phyloP scores from a whole-genome alignment of 2,329 filamentous ascomycete genomes.

The Pseudogymnoascus verrucosus region DNA sequence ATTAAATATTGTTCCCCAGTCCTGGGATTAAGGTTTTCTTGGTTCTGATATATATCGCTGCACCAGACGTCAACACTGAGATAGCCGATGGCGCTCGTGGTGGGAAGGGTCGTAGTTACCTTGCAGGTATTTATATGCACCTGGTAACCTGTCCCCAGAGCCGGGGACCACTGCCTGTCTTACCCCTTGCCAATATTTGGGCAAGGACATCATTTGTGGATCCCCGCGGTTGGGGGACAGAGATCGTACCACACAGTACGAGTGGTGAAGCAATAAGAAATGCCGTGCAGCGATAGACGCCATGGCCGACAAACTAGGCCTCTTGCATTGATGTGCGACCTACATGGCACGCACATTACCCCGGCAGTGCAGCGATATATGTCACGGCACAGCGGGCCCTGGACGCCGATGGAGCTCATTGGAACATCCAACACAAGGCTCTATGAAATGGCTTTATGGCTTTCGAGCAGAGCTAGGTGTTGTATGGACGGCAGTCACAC shows the following conservation, averaged over 20 bases:
- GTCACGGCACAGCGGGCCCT: background rate
- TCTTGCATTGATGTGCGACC: background rate
- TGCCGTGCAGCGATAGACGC: background rate
- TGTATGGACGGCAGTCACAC: background rate
- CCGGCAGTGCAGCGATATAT: background rate
- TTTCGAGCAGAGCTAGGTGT: background rate
- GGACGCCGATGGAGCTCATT: background rate
- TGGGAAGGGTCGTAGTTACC: background rate
- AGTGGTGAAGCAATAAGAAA: background rate
- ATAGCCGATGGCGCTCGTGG: constrained; percentile 1
- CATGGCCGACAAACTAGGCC: background rate
- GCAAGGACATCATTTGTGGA: background rate
- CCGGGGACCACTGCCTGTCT: background rate
- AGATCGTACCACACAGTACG: background rate
- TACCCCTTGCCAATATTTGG: constrained; percentile 3
- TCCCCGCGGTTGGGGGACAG: background rate
- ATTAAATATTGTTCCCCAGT: background rate
- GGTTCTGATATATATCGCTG: background rate
- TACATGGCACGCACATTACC: background rate
- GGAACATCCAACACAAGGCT: background rate
- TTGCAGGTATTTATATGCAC: background rate
- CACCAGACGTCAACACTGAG: background rate
- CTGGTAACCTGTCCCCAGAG: background rate
- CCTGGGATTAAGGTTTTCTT: background rate
- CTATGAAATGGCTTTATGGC: background rate